These are phyloP conservation scores for Naganishia vaughanmartiniae DNA, from an alignment of 768 basidiomycete genomes.

Conservation along the genomic window DNA sequence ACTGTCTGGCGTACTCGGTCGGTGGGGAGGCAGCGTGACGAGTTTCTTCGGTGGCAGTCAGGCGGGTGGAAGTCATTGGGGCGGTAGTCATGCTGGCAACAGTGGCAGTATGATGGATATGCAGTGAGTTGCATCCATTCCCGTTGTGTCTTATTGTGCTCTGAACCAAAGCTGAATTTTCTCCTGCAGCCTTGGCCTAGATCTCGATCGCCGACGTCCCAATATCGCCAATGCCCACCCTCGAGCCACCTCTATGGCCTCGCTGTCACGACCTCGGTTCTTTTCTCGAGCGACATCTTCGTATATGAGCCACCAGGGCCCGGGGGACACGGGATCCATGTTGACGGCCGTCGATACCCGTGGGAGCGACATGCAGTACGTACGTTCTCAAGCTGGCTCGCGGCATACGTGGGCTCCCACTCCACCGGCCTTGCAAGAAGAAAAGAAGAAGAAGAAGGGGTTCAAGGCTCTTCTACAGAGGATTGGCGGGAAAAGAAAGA, in stretches of 20 bases:
- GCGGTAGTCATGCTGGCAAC: slow-evolving; percentile 50
- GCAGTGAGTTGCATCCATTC: slow-evolving; percentile 47
- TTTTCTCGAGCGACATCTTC: slow-evolving; percentile 40
- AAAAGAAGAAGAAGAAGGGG: slow-evolving; percentile 51
- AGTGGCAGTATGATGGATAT: slow-evolving; percentile 55
- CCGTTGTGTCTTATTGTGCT: not conserved
- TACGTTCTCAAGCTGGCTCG: slow-evolving; percentile 3
- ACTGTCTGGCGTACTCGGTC: slow-evolving; percentile 43
- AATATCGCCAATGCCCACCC: slow-evolving; percentile 39
- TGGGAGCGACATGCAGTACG: slow-evolving; percentile 12
- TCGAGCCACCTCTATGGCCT: slow-evolving; percentile 48
- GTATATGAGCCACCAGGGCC: slow-evolving; percentile 18
- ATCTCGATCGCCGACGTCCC: slow-evolving; percentile 45
- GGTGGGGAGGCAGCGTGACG: slow-evolving; percentile 51
- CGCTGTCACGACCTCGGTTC: slow-evolving; percentile 47
- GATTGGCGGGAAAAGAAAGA: slow-evolving; percentile 36
- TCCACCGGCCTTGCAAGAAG: not conserved
- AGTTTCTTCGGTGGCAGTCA: slow-evolving; percentile 52
- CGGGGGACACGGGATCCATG: not conserved
- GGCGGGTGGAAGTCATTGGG: slow-evolving; percentile 49
- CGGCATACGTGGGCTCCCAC: no score
- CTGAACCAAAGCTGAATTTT: not conserved
- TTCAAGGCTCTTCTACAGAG: slow-evolving; percentile 52
- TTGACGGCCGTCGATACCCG: slow-evolving; percentile 23
- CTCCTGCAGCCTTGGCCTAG: slow-evolving; percentile 47